Evolutionary conservation across 1,284 basidiomycete species (phyloP).

Genomic region (Apiotrichum montevideense): DNA sequence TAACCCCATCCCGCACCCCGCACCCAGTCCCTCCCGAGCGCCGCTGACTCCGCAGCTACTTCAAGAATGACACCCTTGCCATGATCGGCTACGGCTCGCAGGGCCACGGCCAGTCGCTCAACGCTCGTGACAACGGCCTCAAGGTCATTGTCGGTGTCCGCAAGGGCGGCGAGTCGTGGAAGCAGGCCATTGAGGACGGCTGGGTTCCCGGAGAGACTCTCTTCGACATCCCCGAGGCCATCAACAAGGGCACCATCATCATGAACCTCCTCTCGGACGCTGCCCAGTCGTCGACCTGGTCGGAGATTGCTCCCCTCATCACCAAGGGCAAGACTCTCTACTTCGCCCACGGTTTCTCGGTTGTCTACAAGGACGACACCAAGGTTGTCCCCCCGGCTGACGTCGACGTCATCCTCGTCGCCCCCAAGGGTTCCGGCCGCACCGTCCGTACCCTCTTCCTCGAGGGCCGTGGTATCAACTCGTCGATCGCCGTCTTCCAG

Average conservation of each 20-base stretch:
- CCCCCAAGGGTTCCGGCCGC: conserved; percentile 96
- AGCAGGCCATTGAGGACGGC: conserved; percentile 89
- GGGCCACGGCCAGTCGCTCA: conserved; percentile 96
- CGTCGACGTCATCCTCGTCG: conserved; percentile 98
- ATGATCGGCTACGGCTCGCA: conserved; percentile 97
- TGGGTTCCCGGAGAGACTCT: conserved; percentile 99
- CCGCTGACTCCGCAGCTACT: conserved; percentile 54
- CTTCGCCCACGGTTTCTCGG: conserved; percentile 99
- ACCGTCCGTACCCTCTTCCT: conserved; percentile 99
- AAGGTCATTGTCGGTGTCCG: conserved; percentile 99
- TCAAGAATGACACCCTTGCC: conserved; percentile 98
- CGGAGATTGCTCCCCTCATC: conserved; percentile 78
- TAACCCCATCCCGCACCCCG: too few relatives aligned
- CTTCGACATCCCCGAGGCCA: conserved; percentile 97
- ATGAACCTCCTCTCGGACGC: conserved; percentile 99
- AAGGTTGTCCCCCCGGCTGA: conserved; percentile 85
- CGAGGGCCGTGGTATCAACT: conserved; percentile 75
- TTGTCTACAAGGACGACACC: conserved; percentile 97
- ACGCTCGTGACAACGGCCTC: conserved; percentile 96
- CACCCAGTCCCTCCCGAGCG: neutral
- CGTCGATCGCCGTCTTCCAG: conserved; percentile 52
- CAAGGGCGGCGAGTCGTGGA: conserved; percentile 89
- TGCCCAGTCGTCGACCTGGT: conserved; percentile 94
- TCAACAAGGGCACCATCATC: conserved; percentile 92
- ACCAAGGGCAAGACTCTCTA: conserved; percentile 99